Percentiles rank a stretch among this genome's conserved stretches.
Conservation (phyloP, 257 asterid species). For the Gynochthodes officinalis region DNA sequence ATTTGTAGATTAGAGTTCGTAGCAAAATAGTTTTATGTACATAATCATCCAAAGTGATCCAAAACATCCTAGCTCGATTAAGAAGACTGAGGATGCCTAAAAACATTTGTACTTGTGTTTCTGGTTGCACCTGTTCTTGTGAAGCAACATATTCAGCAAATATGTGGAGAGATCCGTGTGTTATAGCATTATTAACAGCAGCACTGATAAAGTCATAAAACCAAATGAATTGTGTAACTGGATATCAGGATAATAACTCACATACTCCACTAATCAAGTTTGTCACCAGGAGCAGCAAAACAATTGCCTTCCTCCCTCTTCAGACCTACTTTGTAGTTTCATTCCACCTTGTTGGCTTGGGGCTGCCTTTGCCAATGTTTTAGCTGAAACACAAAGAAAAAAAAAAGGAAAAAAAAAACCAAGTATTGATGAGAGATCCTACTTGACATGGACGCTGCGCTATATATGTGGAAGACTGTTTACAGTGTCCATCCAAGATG, state of each 20-base stretch:
- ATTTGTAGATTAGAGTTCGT: neutral
- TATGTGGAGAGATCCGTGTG: neutral
- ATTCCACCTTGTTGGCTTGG: constrained; percentile 22
- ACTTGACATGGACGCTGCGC: neutral
- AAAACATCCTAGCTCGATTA: neutral
- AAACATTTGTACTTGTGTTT: neutral
- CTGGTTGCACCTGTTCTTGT: neutral
- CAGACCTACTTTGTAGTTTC: constrained; percentile 20
- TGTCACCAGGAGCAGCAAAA: constrained; percentile 27
- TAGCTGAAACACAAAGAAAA: constrained; percentile 21
- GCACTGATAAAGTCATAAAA: neutral
- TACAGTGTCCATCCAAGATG: no score
- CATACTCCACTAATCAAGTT: neutral
- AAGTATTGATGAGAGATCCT: neutral
- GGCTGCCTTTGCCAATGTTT: constrained; percentile 18
- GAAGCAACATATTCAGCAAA: no score
- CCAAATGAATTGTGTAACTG: no score
- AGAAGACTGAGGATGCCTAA: neutral
- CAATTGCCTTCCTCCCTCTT: constrained; percentile 3
- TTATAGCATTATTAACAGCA: neutral
- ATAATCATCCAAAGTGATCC: neutral
- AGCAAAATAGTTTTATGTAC: neutral
- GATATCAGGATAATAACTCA: neutral
- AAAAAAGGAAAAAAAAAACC: neutral
- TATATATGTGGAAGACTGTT: neutral